Conservation (phyloP, 2,329 filamentous ascomycete genomes). For the Diaporthe sp. region DNA sequence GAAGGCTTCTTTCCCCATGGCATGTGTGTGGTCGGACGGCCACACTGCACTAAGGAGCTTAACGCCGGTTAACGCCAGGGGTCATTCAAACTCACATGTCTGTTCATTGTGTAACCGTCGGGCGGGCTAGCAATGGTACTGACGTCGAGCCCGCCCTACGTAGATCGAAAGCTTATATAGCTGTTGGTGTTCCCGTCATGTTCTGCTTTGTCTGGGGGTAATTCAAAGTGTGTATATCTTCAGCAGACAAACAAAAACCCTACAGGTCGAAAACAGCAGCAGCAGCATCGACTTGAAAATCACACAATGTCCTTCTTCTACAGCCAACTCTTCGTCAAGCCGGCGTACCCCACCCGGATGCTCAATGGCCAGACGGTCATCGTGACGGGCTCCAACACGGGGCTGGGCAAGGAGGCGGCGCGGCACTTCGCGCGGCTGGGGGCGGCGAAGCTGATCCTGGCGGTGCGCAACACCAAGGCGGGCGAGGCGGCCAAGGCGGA, state of each 20-base stretch:
- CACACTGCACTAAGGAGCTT: neutral
- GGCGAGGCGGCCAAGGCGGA: slow-evolving; percentile 47
- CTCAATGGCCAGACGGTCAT: slow-evolving; percentile 50
- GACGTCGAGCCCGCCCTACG: neutral
- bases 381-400: slow-evolving; percentile 58
- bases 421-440: slow-evolving; percentile 53
- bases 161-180: slow-evolving; percentile 6
- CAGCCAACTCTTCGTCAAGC: slow-evolving; percentile 37
- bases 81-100: neutral
- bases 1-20: neutral
- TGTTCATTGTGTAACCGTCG: neutral
- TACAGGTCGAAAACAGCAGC: neutral
- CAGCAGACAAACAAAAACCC: neutral
- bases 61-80: slow-evolving; percentile 30
- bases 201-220: neutral
- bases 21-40: neutral
- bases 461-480: slow-evolving; percentile 50
- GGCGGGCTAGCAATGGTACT: neutral
- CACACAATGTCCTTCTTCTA: slow-evolving; percentile 37
- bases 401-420: slow-evolving; percentile 57
- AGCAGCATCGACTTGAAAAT: neutral
- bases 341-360: slow-evolving; percentile 36
- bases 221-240: neutral
- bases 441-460: slow-evolving; percentile 55
- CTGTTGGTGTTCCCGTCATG: neutral